Base-by-base conservation (phyloP, 805 yeast genomes). In the Maudiozyma barnettii region DNA sequence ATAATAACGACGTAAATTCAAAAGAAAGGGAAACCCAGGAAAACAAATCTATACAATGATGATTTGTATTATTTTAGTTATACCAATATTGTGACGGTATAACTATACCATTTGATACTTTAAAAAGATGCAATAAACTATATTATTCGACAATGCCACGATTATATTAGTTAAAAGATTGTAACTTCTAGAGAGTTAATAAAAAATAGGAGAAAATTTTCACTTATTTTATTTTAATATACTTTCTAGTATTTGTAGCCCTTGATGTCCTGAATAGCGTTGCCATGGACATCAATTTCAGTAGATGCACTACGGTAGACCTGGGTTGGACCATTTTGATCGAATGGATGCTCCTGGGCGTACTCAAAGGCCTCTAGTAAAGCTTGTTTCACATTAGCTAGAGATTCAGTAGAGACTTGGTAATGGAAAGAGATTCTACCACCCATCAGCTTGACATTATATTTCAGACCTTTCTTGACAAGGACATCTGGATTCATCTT, bases 341-440 rank as follows among this genome's bases (percentile, higher is more conserved):
- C 60, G 58, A 69, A 75, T 30, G 88, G 88, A 53, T 77, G 70
- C 41, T 59, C 61, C 53, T 72, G 62, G 1, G 88, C 75, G 51
- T 71, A 69, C 46, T 77, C 73, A 54, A 66, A 72, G 33, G 82
- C 71, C 59, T 82, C 88, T 36, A 69, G 56, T 18, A 84, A 66
- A 2, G 82, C 82, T 42, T 71, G 60, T 57, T 82, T 82, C 43
- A 84, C 70, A 43, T 68, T 70, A 45, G 77, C 83, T 43, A 82
- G 64, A 26, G 83, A 73, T 41, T 73, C 77, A 23, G 69, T 68
- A 20, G 78, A 65, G 48, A 72, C 75, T 65, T 82, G 89, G 64
- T 78, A 80, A 56, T 87, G 95, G 73, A 89, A 82, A 1, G 95
- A 87, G 41, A 90, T 66, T 59, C 96, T 76, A 45, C 80, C 81